Percentiles rank a stretch among this genome's conserved stretches.
Conservation (phyloP, 2,329 filamentous ascomycete species). For the Colletotrichum aenigma region DNA sequence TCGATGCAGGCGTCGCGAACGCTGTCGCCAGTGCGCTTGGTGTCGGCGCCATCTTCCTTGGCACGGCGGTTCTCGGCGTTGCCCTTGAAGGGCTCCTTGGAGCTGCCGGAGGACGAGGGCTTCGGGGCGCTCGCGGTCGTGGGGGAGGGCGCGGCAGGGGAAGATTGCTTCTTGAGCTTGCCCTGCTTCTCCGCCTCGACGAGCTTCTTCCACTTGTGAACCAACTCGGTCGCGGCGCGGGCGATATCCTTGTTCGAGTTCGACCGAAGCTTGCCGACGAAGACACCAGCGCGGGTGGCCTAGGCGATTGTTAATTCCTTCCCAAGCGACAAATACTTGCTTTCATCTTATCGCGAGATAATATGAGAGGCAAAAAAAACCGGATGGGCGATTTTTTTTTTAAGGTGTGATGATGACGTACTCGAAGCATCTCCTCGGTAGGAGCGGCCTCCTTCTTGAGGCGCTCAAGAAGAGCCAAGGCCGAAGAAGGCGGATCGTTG, state of each 20-base stretch:
- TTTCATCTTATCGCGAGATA: not conserved
- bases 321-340: not conserved
- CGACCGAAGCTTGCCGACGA: constrained; percentile 79
- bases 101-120: constrained; percentile 38
- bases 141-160: constrained; percentile 59
- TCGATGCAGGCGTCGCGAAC: constrained; percentile 86
- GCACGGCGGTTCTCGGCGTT: constrained; percentile 79
- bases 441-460: constrained; percentile 82
- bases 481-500: constrained; percentile 74
- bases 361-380: not conserved
- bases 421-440: constrained; percentile 87
- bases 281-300: constrained; percentile 89
- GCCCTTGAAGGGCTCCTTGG: constrained; percentile 56
- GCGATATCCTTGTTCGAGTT: constrained; percentile 84
- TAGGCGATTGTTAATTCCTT: constrained; percentile 29
- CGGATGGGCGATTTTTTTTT: not conserved
- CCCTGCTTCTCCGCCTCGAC: constrained; percentile 69
- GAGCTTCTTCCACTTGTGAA: constrained; percentile 84
- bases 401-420: constrained; percentile 42
- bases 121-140: constrained; percentile 47
- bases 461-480: constrained; percentile 76
- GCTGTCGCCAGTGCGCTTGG: constrained; percentile 73
- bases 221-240: constrained; percentile 78
- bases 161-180: constrained; percentile 38
- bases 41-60: constrained; percentile 80